A percentile compares a stretch with the other conserved stretches of the same genome.
Conservation (phyloP, 2,329 filamentous ascomycete genomes). For the Dothistroma septosporum region DNA sequence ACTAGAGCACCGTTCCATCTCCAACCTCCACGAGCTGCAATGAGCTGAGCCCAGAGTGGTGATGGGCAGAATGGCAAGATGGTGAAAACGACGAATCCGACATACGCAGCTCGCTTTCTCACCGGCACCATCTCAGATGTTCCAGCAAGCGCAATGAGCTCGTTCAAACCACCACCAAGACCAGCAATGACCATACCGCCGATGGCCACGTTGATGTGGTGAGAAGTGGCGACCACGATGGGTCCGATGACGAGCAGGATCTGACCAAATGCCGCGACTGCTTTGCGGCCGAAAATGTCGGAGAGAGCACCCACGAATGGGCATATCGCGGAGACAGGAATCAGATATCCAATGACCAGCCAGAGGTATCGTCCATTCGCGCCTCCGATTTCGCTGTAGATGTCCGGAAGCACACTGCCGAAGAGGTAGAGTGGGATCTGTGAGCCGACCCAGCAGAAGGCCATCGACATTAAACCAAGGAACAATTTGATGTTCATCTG, state of each 20-base stretch:
- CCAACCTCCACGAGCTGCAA: conserved; percentile 49
- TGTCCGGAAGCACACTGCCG: conserved; percentile 43
- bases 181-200: conserved; percentile 58
- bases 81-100: conserved; percentile 57
- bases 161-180: conserved; percentile 63
- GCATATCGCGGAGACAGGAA: conserved; percentile 55
- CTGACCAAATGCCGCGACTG: conserved; percentile 55
- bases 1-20: conserved; percentile 54
- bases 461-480: conserved; percentile 54
- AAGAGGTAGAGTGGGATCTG: conserved; percentile 55
- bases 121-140: conserved; percentile 66
- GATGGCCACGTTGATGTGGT: conserved; percentile 59
- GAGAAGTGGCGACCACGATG: conserved; percentile 55
- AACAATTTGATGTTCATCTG: conserved; percentile 48
- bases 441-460: conserved; percentile 58
- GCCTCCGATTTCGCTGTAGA: conserved; percentile 60
- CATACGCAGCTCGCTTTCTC: conserved; percentile 60
- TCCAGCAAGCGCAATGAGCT: conserved; percentile 64
- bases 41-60: conserved; percentile 59
- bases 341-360: conserved; percentile 54
- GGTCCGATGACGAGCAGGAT: conserved; percentile 55
- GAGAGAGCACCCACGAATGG: conserved; percentile 64
- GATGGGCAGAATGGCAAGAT: conserved; percentile 62
- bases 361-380: conserved; percentile 39
- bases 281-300: conserved; percentile 59